Evolutionary conservation across 176 grass and related monocot species (phyloP), one percentile per base, ranked within the genome.

Genomic region (Dactylis glomerata): DNA sequence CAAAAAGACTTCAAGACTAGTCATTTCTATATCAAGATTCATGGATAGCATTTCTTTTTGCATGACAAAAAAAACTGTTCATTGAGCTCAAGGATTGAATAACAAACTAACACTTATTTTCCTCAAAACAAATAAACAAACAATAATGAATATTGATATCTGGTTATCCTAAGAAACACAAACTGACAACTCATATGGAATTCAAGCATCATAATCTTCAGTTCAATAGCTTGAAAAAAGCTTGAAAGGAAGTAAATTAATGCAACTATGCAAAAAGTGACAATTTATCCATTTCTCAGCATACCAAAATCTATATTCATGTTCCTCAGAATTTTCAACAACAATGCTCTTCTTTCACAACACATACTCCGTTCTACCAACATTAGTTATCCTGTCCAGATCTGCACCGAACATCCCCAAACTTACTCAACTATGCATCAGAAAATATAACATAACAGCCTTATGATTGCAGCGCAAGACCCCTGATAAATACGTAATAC

Each of bases 1-100:
- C 17, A 42, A 91, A 46, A 81, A 76, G 34, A 5, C 42, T 65
- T 74, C 17, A 77, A 42, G 46, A 34, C 26, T 75, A 47, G 54
- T 42, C 15, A 76, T 5, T 31, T 49, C 45, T 73, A 81, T 49
- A 59, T 64, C 28, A 41, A 34, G 20, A 23, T 23, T 79, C 41
- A 38, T 50, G 32, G 32, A 0, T 9, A 23, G 26, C 13, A 20
- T 80, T 47, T 20, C 0, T 38, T 15, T 73, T 14, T 24, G 65
- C 34, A 82, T 75, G 40, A 49, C 6, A 73, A 40, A 37, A 12
- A 6, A 15, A 51, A n/a, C n/a, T n/a, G 49, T 51, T 51, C 15
- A 19, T 51, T 15, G 19, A 19, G 49, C 49, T 6, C 49, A 51
- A 51, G 49, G 16, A 51, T 51, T 51, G 49, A 51, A 51, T 19